Evolutionary conservation across 2,329 filamentous ascomycete species (phyloP), one percentile per base, ranked within the genome.

Genomic region (Geosmithia putterillii): DNA sequence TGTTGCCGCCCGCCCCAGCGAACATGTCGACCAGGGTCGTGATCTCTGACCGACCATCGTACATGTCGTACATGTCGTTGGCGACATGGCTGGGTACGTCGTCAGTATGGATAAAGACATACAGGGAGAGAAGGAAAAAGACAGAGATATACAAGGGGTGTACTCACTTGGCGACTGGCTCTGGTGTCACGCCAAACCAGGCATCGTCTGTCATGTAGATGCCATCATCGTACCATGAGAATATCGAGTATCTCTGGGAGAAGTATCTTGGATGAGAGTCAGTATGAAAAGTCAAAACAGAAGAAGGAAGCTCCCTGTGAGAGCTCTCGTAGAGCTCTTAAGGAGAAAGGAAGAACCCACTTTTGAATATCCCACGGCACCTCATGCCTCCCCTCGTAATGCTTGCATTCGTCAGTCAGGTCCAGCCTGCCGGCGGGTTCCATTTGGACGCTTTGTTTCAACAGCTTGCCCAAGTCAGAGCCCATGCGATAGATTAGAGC

Each of bases 101-200:
- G 9, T 38, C 49, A 42, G 49, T 46, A 21, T 12, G 39, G 4
- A 3, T n/a, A 22, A 3, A 1, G 7, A 12, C 10, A 32, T 9
- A 12, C 6, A 32, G 10, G 17, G 8, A 43, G 42, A 43, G 42
- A 41, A 44, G 42, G 25, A 38, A 40, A 37, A 25, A 17, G 22
- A 38, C 22, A 37, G 37, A 42, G 45, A n/a, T n/a, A n/a, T n/a
- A n/a, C n/a, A n/a, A 37, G 15, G 18, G 35, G 18, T 37, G 35
- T 3, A 65, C 71, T 54, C 68, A 92, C 86, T 73, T 79, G 47
- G 92, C 92, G 22, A 98, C 78, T 4, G 86, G 84, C 60, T 98
- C 90, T 14, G 92, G 89, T 0, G 94, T 98, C 7, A 96, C 89
- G 44, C 89, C 92, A 59, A 92, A 98, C 92, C 92, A 98, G 43